A percentile compares a stretch with the other conserved stretches of the same genome.
phyloP scores from a whole-genome alignment of 768 basidiomycete genomes.

The Coprinopsis sp. region DNA sequence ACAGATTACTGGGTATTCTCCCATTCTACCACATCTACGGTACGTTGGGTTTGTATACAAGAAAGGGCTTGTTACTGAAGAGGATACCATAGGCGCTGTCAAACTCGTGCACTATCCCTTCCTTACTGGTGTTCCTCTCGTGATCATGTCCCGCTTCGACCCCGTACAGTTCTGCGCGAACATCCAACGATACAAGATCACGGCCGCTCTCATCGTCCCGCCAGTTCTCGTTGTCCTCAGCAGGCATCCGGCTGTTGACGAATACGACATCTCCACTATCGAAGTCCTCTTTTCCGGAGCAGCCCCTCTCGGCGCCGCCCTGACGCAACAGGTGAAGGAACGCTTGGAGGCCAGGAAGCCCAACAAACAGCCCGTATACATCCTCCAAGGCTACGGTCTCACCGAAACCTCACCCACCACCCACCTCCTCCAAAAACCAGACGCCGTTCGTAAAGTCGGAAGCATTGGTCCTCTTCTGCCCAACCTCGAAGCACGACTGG shows the following conservation, averaged over 20 bases:
- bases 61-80: background rate
- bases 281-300: conserved; percentile 65
- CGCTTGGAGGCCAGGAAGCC: conserved; percentile 33
- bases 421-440: conserved; percentile 45
- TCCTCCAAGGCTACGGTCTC: conserved; percentile 68
- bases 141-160: conserved; percentile 69
- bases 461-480: conserved; percentile 68
- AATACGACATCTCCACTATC: conserved; percentile 64
- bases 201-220: conserved; percentile 61
- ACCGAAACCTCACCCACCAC: conserved; percentile 81
- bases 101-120: conserved; percentile 62
- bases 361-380: conserved; percentile 34
- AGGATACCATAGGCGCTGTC: conserved; percentile 40
- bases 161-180: conserved; percentile 59
- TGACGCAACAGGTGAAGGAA: conserved; percentile 43
- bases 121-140: conserved; percentile 41
- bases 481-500: conserved; percentile 70
- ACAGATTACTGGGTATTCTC: conserved; percentile 58
- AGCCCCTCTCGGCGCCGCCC: conserved; percentile 67
- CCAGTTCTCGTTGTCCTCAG: conserved; percentile 78
- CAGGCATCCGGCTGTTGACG: conserved; percentile 65
- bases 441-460: conserved; percentile 49
- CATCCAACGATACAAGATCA: conserved; percentile 62
- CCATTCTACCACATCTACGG: conserved; percentile 53
- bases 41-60: conserved; percentile 8